Base-by-base conservation (phyloP, 106 monocot species). In the Gastrodia elata region DNA sequence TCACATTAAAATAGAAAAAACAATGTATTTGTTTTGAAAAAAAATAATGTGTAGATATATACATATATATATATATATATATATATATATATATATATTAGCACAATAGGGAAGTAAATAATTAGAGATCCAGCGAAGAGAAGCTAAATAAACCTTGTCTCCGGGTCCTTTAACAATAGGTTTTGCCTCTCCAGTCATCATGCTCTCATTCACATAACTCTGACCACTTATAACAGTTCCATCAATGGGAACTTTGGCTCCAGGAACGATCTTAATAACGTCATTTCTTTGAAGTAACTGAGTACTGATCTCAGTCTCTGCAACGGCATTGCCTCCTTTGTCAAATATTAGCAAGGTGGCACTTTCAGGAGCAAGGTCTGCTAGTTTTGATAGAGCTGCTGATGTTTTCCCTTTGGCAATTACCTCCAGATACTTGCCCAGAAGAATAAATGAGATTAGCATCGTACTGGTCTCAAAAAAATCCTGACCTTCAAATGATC, bases 381-480 rank as follows among this genome's bases (percentile, higher is more conserved):
- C 83, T 38, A 95, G 68, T 73, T 95, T 95, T 24, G 80, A 76
- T 68, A 95, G 75, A 39, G 95, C 95, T 78, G 82, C 95, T 74
- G 91, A 95, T 52, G 91, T 95, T 76, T 87, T 95, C 37, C 95
- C 95, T 58, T 91, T 95, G 37, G 91, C 95, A 28, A 91, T 68
- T 28, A 89, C 87, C 67, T 95, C 95, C 61, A 95, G 77, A 77
- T 91, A 95, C 58, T 95, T 95, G 30, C 95, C 95, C 49, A 95
- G 74, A 20, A 91, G 83, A 80, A 95, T 87, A 84, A 95, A 95
- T 33, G 95, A 91, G 80, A 95, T 91, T 78, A 95, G 57, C 91
- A 95, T 91, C 20, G 87, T 75, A 82, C 95, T 95, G 2, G 95
- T 95, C 71, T 95, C 91, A 39, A 95, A 94, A 70, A 91, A 94